Evolutionary conservation across 1,284 basidiomycete species (phyloP), one percentile per base, ranked within the genome.

Genomic region (Melampsora larici-populina): DNA sequence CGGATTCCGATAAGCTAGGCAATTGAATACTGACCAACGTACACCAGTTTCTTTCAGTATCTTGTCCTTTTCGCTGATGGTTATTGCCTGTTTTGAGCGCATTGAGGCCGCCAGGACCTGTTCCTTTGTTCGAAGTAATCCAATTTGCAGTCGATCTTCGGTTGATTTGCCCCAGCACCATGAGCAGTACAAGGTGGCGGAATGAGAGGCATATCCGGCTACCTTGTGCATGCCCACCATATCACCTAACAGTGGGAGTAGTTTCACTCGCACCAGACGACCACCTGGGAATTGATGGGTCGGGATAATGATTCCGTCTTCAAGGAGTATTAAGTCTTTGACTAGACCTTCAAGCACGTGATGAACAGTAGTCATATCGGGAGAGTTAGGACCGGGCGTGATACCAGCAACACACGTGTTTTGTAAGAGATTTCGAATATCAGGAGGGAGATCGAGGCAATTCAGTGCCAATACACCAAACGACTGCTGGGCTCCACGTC

Each of bases 151-250:
- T n/a, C 67, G 9, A 6, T 68, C 15, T 11, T 26, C 26, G 3
- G 60, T 40, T 9, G 67, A 21, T 3, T 36, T 55, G 2, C 24
- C 21, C 21, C 51, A 40, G 21, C 36, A 8, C 73, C 65, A 68
- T 1, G 65, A 68, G 36, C 65, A 76, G 18, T 43, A 69, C 18
- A 55, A 68, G 5, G 58, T 67, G 5, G 46, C 65, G 24, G 46
- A 76, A 43, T 76, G 64, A 5, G 65, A 76, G 15, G 51, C 55
- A 62, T 33, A 76, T 3, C 33, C 64, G 18, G 65, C 65, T 4
- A 76, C 73, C 43, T 76, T 76, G 18, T 76, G 65, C 5, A 64
- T 76, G 24, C 64, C 65, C 24, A n/a, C 51, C 40, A 68, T 26
- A 29, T 76, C 65, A 26, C 73, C 64, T 67, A 69, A 26, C 24